Percentiles rank a stretch among this genome's conserved stretches.
These are phyloP conservation scores for Leucogyrophana mollusca DNA, from an alignment of 768 basidiomycete genomes.

Conservation along the genomic window DNA sequence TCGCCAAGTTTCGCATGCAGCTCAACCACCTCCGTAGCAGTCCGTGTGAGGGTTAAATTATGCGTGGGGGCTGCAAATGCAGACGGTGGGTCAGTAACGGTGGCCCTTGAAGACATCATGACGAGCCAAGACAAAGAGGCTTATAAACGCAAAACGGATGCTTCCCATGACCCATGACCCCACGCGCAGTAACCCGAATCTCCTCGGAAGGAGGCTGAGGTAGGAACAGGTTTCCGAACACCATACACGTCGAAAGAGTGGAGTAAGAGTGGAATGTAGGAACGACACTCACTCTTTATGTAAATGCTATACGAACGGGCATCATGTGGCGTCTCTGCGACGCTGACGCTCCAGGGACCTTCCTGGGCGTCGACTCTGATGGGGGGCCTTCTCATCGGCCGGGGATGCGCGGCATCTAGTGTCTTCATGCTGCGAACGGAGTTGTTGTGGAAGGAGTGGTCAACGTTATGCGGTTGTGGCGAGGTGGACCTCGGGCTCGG, in stretches of 20 bases:
- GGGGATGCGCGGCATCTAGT: conserved; percentile 42
- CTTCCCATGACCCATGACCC: conserved; percentile 14
- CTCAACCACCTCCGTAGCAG: conserved; percentile 73
- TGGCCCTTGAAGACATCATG: conserved; percentile 13
- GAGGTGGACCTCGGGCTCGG: conserved; percentile 16
- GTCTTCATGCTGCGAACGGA: conserved; percentile 40
- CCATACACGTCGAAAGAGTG: conserved; percentile 15
- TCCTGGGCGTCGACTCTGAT: conserved; percentile 73
- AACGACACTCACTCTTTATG: conserved; percentile 76
- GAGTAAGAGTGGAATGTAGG: conserved; percentile 22
- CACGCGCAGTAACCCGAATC: conserved; percentile 20
- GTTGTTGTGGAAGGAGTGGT: conserved; percentile 11
- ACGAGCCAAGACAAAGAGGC: conserved; percentile 9
- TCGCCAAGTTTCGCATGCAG: conserved; percentile 81
- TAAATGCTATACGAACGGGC: conserved; percentile 72
- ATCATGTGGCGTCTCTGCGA: conserved; percentile 82
- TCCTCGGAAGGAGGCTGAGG: conserved; percentile 18
- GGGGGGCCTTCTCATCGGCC: conserved; percentile 44
- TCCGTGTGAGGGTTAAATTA: conserved; percentile 83
- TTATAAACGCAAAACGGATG: conserved; percentile 9
- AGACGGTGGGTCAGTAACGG: conserved; percentile 28
- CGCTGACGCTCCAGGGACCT: conserved; percentile 85
- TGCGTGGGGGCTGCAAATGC: conserved; percentile 73
- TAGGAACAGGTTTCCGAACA: conserved; percentile 17
- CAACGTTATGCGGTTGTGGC: conserved; percentile 21